Evolutionary conservation across 1,284 basidiomycete genomes (phyloP), one percentile per base, ranked within the genome.

Genomic region (Vanrija sp.): DNA sequence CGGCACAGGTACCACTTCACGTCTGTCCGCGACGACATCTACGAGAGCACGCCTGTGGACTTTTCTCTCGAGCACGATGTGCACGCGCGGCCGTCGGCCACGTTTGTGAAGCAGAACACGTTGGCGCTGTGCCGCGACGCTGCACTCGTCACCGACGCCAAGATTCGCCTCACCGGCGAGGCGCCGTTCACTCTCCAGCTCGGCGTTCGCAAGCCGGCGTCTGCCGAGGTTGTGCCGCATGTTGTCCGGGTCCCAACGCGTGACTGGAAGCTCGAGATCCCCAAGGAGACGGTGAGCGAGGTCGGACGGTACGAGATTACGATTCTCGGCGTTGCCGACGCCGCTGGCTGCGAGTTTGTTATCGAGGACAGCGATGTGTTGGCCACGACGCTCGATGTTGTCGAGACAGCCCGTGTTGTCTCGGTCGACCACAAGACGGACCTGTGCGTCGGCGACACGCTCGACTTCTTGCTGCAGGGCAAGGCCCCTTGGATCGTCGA

Each of bases 401-500:
- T 92, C 6, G 95, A 98, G 75, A 92, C 89, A 2, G 95, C 95
- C 8, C 85, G 89, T 9, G 94, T 98, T 56, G 82, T 92, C 35
- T 85, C 93, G 0, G 84, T 91, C 59, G 87, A 88, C 60, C 79
- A 85, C 42, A 82, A 85, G 47, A 80, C 80, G 59, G 86, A 98
- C 72, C 86, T 88, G 63, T 98, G 95, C 73, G 87, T 92, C 9
- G 95, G 94, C 23, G 94, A 98, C 64, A 81, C 84, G 45, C 82
- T 90, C 10, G 89, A 92, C 61, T 98, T 95, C 80, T 85, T 94
- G 67, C 79, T 98, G 18, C 92, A 97, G 75, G 95, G 95, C 48
- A 89, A 85, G 44, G 85, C 94, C n/a, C 94, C 95, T 2, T 98
- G 95, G 93, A 87, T 85, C 6, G 85, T 98, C 53, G 85, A 85